Percentiles rank a stretch among this genome's conserved stretches.
Evolutionary conservation across 2,329 filamentous ascomycete genomes (phyloP).

Genomic region (Fusarium equiseti): DNA sequence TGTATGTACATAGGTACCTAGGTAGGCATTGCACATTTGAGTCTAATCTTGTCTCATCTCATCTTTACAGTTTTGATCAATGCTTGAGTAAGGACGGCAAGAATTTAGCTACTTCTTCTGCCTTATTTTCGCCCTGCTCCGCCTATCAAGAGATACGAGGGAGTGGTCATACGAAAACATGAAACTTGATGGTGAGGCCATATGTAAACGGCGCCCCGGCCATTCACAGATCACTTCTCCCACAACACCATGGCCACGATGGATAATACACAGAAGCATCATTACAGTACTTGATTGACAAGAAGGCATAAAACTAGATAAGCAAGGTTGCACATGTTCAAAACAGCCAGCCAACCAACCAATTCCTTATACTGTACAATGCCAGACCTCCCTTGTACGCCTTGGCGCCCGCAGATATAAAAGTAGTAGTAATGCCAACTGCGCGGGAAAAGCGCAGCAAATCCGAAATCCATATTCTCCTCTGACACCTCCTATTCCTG

Average conservation of each 20-base stretch:
- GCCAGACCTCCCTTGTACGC: constrained; percentile 35
- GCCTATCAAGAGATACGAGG: neutral
- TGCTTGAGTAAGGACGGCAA: neutral
- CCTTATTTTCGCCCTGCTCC: neutral
- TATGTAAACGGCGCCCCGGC: neutral
- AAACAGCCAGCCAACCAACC: constrained; percentile 22
- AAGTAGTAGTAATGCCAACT: neutral
- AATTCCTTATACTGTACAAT: constrained; percentile 37
- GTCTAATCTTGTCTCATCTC: neutral
- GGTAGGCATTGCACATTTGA: neutral
- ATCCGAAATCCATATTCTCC: constrained; percentile 8
- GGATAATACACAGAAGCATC: constrained; percentile 4
- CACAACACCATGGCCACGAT: neutral
- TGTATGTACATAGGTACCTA: neutral
- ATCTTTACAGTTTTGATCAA: neutral
- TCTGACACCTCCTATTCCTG: constrained; percentile 10
- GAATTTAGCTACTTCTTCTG: neutral
- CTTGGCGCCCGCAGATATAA: constrained; percentile 25
- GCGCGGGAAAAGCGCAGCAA: constrained; percentile 10
- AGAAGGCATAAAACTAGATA: constrained; percentile 34
- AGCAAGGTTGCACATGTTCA: constrained; percentile 26
- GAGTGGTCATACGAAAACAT: neutral
- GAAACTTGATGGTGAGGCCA: neutral
- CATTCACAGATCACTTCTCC: neutral
- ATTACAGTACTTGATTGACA: constrained; percentile 31